These are phyloP conservation scores for Parmelia sp. DNA, from an alignment of 495 filamentous ascomycete species.

Conservation along the genomic window DNA sequence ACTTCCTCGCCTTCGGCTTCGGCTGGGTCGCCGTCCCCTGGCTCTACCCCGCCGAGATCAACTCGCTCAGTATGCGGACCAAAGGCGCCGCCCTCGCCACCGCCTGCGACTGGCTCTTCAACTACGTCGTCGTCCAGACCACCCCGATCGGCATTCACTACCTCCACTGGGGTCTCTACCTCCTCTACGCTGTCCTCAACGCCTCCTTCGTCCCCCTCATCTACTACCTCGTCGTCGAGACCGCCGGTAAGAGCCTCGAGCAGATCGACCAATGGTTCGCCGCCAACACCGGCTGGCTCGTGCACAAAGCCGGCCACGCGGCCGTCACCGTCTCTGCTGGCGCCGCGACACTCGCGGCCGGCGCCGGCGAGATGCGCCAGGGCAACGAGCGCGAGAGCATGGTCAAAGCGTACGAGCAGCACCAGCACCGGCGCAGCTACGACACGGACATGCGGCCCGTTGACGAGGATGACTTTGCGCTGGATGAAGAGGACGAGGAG, in stretches of 20 bases:
- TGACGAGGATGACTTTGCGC: neutral
- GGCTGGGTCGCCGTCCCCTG: constrained; percentile 52
- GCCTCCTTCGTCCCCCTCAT: constrained; percentile 50
- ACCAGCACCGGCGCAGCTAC: constrained; percentile 2
- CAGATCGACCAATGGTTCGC: constrained; percentile 29
- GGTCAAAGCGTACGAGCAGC: constrained; percentile 18
- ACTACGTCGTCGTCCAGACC: constrained; percentile 45
- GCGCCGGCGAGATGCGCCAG: neutral
- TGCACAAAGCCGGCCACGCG: constrained; percentile 18
- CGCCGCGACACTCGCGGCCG: neutral
- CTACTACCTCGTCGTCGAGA: constrained; percentile 58
- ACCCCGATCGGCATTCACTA: constrained; percentile 40
- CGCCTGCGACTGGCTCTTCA: constrained; percentile 44
- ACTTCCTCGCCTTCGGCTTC: constrained; percentile 47
- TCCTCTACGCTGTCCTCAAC: constrained; percentile 37
- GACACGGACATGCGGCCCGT: constrained; percentile 8
- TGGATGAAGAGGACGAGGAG: neutral
- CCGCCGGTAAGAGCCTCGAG: constrained; percentile 29
- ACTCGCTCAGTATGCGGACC: constrained; percentile 49
- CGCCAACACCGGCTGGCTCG: constrained; percentile 21
- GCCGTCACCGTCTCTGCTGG: neutral
- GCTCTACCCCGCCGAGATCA: constrained; percentile 57
- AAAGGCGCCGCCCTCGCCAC: constrained; percentile 47
- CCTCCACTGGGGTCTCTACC: constrained; percentile 35
- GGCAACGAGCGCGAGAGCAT: constrained; percentile 13